These are phyloP conservation scores for Gardenia jasminoides DNA, from an alignment of 257 asterid genomes.

Conservation along the genomic window DNA sequence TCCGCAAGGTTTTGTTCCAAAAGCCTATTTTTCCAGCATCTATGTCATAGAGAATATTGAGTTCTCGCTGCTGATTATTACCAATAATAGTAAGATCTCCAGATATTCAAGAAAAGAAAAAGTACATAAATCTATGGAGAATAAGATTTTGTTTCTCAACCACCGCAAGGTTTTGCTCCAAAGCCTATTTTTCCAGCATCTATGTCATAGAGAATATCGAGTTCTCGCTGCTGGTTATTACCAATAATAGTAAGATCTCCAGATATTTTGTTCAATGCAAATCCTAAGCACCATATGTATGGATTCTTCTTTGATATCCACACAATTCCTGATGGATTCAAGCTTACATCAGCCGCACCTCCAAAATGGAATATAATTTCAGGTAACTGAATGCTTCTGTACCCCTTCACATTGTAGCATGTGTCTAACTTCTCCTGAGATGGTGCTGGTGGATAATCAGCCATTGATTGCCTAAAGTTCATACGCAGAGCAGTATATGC, in stretches of 20 bases:
- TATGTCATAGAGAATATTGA: constrained; percentile 11
- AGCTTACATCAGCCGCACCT: background rate
- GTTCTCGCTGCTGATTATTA: constrained; percentile 1
- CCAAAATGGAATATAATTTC: constrained; percentile 11
- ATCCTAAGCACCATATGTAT: background rate
- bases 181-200: no score
- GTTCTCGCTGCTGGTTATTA: constrained; percentile 1
- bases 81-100: background rate
- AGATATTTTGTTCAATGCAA: background rate
- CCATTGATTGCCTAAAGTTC: constrained; percentile 43
- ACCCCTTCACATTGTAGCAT: constrained; percentile 40
- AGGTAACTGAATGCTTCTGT: background rate
- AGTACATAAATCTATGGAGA: no score
- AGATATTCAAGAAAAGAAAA: no score
- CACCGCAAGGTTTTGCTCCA: no score
- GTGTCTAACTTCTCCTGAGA: constrained; percentile 52
- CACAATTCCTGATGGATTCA: background rate
- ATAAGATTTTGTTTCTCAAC: background rate
- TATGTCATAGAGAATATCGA: constrained; percentile 11
- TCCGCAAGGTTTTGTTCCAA: no score
- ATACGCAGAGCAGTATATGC: constrained; percentile 44
- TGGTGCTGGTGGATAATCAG: constrained; percentile 35
- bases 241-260: background rate
- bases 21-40: background rate
- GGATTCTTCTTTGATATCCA: background rate